Base-by-base conservation (phyloP, 345 rosid genomes). In the Combretum micranthum region DNA sequence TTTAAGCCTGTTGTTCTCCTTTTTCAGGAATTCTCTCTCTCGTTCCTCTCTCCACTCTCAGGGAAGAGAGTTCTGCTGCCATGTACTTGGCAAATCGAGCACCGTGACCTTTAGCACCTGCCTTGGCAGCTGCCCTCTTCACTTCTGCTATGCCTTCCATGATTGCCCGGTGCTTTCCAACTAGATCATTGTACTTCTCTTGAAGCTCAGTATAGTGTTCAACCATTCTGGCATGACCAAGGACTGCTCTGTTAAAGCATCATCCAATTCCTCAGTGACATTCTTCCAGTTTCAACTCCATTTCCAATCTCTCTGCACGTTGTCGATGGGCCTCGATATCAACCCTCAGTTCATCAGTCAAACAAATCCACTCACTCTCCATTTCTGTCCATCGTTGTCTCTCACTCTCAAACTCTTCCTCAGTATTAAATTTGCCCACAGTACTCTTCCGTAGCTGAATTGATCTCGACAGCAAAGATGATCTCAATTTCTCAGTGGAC, bases 361-460 rank as follows among this genome's bases (percentile, higher is more conserved):
- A 60, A 23, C 80, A 85, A 56, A 93, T 93, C 99, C 99, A 93
- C 15, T 89, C 88, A 53, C 97, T 90, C 76, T 93, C 97, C 88
- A 90, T 83, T 81, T 93, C 97, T 66, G 82, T 89, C 96, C 92
- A 83, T 71, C 81, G 78, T 23, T 82, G 74, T 53, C 90, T 83
- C 72, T 93, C 97, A 55, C 47, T 77, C 79, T 87, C 96, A 1
- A 83, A 71, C 61, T 87, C 92, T 51, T 82, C 84, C 21, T 64
- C 80, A 20, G 69, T 68, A 52, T 56, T 72, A 42, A 71, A 63
- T 11, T 43, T 50, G 52, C 80, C 82, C 13, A 26, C 12, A 50
- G 77, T 57, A 66, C 88, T 78, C 75, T 71, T 78, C 48, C 69
- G 69, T 53, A 80, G 67, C 61, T 85, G 94, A 57, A 93, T 61